phyloP scores from a whole-genome alignment of 192 early-diverging fungal species.

The Helicostylum pulchrum region DNA sequence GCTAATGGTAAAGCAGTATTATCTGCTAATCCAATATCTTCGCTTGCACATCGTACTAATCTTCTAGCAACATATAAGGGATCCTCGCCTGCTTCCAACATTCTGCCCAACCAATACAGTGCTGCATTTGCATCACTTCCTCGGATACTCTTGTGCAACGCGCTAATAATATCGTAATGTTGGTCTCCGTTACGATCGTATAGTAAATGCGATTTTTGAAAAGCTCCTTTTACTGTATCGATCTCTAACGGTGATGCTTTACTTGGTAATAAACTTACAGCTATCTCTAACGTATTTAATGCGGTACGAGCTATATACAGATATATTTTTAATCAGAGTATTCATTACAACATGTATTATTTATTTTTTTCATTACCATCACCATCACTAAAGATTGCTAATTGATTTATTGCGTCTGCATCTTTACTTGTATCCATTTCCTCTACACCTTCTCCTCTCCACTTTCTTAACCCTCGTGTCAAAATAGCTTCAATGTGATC shows the following conservation, averaged over 20 bases:
- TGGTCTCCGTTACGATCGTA: slow-evolving; percentile 85
- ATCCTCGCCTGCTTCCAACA: slow-evolving; percentile 89
- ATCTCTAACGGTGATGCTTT: slow-evolving; percentile 28
- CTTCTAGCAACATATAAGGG: slow-evolving; percentile 81
- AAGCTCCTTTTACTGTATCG: slow-evolving; percentile 62
- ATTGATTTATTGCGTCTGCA: slow-evolving; percentile 35
- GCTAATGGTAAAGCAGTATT: slow-evolving; percentile 73
- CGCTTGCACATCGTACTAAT: slow-evolving; percentile 76
- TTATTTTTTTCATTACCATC: slow-evolving; percentile 48
- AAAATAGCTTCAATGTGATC: slow-evolving; percentile 63
- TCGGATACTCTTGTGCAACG: slow-evolving; percentile 86
- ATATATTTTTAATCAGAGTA: background rate
- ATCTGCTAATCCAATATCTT: slow-evolving; percentile 89
- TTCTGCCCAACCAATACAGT: slow-evolving; percentile 88
- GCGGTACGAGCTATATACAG: slow-evolving; percentile 53
- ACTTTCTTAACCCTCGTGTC: slow-evolving; percentile 49
- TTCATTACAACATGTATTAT: background rate
- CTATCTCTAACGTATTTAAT: slow-evolving; percentile 65
- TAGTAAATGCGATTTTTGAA: slow-evolving; percentile 76
- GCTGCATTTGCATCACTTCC: slow-evolving; percentile 77
- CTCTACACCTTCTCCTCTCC: slow-evolving; percentile 21
- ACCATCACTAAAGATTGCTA: slow-evolving; percentile 75
- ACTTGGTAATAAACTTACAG: slow-evolving; percentile 26
- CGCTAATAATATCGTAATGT: slow-evolving; percentile 89
- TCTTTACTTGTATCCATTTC: slow-evolving; percentile 31